Base-by-base conservation (phyloP, 176 grass and related monocot genomes). In the Carex pumila region DNA sequence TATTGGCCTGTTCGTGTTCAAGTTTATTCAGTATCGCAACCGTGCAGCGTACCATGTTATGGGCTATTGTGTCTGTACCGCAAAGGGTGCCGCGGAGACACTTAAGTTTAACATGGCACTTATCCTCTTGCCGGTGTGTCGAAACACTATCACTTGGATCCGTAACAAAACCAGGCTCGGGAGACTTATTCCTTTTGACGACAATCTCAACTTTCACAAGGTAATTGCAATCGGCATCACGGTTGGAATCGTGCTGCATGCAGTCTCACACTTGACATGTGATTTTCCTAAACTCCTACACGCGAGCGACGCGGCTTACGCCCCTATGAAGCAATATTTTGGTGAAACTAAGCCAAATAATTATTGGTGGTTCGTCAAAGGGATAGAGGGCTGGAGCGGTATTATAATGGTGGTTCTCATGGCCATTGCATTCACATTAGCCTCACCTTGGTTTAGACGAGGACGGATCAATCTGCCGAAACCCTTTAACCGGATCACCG, bases 61-160 rank as follows among this genome's bases (percentile, higher is more conserved):
- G 88, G 85, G 88, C 5, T 74, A 84, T 37, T 90, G 88, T 49
- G 84, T 90, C 59, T 76, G 59, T 50, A 81, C 79, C 11, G 88
- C 88, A 31, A 90, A 90, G 66, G 88, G 88, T 14, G 88, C 79
- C 2, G 88, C 88, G 1, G 88, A 90, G 71, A 90, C 84, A 34
- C 84, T 90, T 2, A 90, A 90, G 54, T 87, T 90, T 62, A 90
- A 87, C 85, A 90, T 90, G 88, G 85, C 84, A 52, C 80, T 90
- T 58, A 84, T 90, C 29, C 80, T 90, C 54, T 59, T 90, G 15
- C 88, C 88, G 1, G 88, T 90, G 7, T 90, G 88, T 30, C 81
- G 88, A 18, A 90, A 90, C 81, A 87, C 88, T 14, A 43, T 90
- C 52, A 90, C 88, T 19, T 87, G 85, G 88, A 81, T 90, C 25